A percentile compares a stretch with the other conserved stretches of the same genome.
phyloP scores from a whole-genome alignment of 805 yeast genomes.

The Vanderwaltozyma verrucispora region DNA sequence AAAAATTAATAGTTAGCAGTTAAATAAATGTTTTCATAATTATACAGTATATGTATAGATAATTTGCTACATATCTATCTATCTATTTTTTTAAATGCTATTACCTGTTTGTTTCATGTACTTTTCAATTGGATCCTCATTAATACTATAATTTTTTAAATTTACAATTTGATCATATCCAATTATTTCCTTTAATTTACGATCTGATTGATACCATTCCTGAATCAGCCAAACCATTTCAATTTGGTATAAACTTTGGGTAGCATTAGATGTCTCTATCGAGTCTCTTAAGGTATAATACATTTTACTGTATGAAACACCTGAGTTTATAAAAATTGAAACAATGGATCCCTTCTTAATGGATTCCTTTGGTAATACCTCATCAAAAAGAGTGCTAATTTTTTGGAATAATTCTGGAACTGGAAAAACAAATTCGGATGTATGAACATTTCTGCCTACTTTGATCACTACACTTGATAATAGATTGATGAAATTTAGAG shows the following conservation, averaged over 20 bases:
- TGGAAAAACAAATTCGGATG: conserved; percentile 74
- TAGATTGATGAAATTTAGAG: conserved; percentile 28
- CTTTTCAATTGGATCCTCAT: conserved; percentile 47
- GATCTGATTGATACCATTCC: conserved; percentile 57
- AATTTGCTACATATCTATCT: too few species aligned
- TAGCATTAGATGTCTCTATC: conserved; percentile 36
- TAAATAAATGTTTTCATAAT: too few species aligned
- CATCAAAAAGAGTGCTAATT: conserved; percentile 46
- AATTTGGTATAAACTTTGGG: conserved; percentile 38
- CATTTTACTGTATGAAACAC: conserved; percentile 52
- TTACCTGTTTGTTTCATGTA: conserved; percentile 35
- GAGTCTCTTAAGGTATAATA: conserved; percentile 55
- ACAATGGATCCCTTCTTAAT: conserved; percentile 42
- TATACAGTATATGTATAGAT: too few species aligned
- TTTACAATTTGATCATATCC: conserved; percentile 35
- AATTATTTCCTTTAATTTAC: conserved; percentile 49
- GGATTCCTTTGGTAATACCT: conserved; percentile 31
- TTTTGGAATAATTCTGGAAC: conserved; percentile 58
- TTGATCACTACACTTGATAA: conserved; percentile 31
- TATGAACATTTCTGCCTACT: conserved; percentile 54
- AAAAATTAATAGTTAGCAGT: too few species aligned
- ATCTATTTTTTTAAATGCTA: conserved; percentile 19
- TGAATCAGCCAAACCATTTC: conserved; percentile 59
- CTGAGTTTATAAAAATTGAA: conserved; percentile 53
- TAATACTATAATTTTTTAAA: conserved; percentile 38